Evolutionary conservation across 331 rosid species (phyloP).

Genomic region (Quercus lobata): DNA sequence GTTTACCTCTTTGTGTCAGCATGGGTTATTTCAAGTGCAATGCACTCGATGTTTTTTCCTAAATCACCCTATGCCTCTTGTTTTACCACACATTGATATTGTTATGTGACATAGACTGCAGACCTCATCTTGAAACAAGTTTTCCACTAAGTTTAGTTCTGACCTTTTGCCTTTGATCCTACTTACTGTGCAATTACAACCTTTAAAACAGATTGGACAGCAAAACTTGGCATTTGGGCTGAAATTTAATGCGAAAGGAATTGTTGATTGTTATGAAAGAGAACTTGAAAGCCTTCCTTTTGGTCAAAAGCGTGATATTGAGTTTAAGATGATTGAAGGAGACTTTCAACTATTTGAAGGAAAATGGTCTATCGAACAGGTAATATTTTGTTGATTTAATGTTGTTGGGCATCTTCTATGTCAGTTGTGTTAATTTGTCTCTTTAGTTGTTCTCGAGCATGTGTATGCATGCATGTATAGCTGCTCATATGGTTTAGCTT

Average conservation of each 20-base stretch:
- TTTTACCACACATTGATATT: not conserved
- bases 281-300: conserved; percentile 52
- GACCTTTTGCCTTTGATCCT: conserved; percentile 16
- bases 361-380: conserved; percentile 87
- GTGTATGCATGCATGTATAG: not conserved
- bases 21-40: too few relatives aligned
- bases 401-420: not conserved
- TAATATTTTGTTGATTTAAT: conserved; percentile 21
- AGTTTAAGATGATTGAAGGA: conserved; percentile 85
- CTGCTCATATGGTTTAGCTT: too few relatives aligned
- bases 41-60: too few relatives aligned
- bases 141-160: not conserved
- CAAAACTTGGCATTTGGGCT: conserved; percentile 83
- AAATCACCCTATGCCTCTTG: not conserved
- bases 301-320: conserved; percentile 68
- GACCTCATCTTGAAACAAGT: not conserved
- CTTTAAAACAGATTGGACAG: conserved; percentile 61
- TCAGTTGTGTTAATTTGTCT: not conserved
- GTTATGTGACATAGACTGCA: not conserved
- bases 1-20: too few relatives aligned
- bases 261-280: conserved; percentile 82
- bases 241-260: conserved; percentile 81
- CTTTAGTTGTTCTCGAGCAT: not conserved
- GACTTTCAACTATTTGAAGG: conserved; percentile 86
- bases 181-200: conserved; percentile 13